Percentiles rank a stretch among this genome's conserved stretches.
These are phyloP conservation scores for Sordariomycetes sp. DNA, from an alignment of 2,329 filamentous ascomycete genomes.

Conservation along the genomic window DNA sequence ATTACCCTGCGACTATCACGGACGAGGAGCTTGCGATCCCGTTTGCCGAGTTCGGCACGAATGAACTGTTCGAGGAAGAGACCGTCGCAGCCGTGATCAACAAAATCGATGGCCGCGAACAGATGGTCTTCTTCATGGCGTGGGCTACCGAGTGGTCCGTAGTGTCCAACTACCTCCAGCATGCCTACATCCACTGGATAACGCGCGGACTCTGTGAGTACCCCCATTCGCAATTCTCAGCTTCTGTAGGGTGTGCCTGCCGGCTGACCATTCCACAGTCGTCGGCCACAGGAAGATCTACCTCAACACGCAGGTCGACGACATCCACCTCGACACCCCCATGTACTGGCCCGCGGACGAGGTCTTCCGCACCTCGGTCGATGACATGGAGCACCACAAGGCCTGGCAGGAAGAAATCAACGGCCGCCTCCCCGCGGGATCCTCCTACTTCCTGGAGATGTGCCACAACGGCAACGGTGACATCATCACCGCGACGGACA, in stretches of 20 bases:
- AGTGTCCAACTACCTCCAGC: slow-evolving; percentile 47
- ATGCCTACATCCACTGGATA: slow-evolving; percentile 52
- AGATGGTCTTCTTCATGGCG: slow-evolving; percentile 51
- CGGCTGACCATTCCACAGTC: slow-evolving; percentile 12
- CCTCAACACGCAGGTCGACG: slow-evolving; percentile 48
- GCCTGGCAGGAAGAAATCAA: slow-evolving; percentile 30
- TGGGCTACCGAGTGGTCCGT: slow-evolving; percentile 32
- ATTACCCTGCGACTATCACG: slow-evolving; percentile 46
- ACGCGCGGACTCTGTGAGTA: slow-evolving; percentile 39
- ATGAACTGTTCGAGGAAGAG: slow-evolving; percentile 18
- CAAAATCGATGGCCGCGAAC: slow-evolving; percentile 39
- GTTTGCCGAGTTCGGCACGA: slow-evolving; percentile 40
- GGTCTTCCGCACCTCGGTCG: slow-evolving; percentile 36
- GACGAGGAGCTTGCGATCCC: slow-evolving; percentile 40
- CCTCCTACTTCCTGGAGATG: slow-evolving; percentile 39
- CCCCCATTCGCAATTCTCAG: slow-evolving; percentile 6
- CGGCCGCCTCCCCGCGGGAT: slow-evolving; percentile 36
- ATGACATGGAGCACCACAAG: slow-evolving; percentile 35
- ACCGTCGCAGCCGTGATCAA: slow-evolving; percentile 50
- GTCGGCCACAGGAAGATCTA: slow-evolving; percentile 43
- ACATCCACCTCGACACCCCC: slow-evolving; percentile 46
- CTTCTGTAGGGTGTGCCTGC: background rate
- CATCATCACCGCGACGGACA: slow-evolving; percentile 41
- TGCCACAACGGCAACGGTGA: slow-evolving; percentile 37
- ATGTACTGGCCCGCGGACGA: slow-evolving; percentile 30